Evolutionary conservation across 2,329 filamentous ascomycete genomes (phyloP).

Genomic region (Monosporascus sp.): DNA sequence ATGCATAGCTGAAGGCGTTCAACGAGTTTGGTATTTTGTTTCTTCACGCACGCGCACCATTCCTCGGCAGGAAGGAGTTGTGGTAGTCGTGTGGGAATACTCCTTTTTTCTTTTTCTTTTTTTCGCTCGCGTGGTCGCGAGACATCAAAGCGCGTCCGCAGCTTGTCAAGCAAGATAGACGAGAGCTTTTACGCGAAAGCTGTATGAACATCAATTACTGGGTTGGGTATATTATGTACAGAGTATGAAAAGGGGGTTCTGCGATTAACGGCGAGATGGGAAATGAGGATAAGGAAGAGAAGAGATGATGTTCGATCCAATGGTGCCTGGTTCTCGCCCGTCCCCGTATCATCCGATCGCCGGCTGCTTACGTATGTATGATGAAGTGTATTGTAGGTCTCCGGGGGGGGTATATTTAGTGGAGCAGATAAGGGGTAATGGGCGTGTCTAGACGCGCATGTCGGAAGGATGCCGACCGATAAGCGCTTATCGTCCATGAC

Average conservation of each 20-base stretch:
- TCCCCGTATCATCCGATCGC: background rate
- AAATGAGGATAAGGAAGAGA: background rate
- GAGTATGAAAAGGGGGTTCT: background rate
- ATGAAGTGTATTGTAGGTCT: no score
- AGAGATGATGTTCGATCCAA: background rate
- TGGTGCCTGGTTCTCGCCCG: background rate
- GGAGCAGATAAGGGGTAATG: no score
- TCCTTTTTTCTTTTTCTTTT: no score
- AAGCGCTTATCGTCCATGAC: no score
- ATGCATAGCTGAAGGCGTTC: conserved; percentile 25
- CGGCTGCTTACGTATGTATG: no score
- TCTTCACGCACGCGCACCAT: conserved; percentile 7
- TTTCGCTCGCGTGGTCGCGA: background rate
- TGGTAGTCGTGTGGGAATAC: background rate
- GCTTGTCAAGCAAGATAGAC: background rate
- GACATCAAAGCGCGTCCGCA: background rate
- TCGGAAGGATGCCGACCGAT: no score
- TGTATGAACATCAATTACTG: background rate
- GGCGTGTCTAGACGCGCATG: no score
- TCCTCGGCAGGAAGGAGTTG: conserved; percentile 4
- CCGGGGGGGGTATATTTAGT: no score
- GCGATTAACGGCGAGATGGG: background rate
- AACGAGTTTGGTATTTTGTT: conserved; percentile 4
- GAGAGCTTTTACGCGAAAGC: background rate
- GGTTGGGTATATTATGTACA: background rate